These are phyloP conservation scores for Phytophthora pisi DNA, from an alignment of 352 stramenopile species.

Conservation along the genomic window DNA sequence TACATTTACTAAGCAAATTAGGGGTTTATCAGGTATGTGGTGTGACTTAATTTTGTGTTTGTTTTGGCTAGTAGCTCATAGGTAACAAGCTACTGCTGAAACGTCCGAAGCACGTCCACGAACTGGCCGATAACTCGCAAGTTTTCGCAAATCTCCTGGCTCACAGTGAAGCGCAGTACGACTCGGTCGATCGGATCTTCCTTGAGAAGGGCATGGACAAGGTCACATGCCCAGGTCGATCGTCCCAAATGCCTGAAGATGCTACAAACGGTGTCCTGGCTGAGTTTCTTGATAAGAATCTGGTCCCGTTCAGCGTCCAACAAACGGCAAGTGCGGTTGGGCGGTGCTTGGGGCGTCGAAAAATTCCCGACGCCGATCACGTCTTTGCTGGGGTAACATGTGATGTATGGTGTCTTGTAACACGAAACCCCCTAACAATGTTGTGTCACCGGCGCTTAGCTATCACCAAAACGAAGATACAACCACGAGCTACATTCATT, in stretches of 20 bases:
- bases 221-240: neutral
- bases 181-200: neutral
- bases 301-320: no score
- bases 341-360: no score
- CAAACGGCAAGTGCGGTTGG: no score
- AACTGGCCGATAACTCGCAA: neutral
- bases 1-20: neutral
- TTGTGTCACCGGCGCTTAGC: neutral
- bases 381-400: no score
- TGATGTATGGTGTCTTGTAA: no score
- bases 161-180: neutral
- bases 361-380: no score
- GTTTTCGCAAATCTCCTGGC: neutral
- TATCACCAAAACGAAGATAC: neutral
- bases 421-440: no score
- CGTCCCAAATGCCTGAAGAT: no score
- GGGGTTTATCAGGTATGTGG: neutral
- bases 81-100: neutral
- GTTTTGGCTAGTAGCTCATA: neutral
- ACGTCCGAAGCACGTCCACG: neutral
- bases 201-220: neutral
- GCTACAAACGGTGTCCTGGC: no score
- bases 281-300: no score
- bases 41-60: neutral
- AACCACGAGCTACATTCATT: neutral